A percentile compares a stretch with the other conserved stretches of the same genome.
Evolutionary conservation across 1,139 yeast genomes (phyloP).

Genomic region (Zygosaccharomyces sapae): DNA sequence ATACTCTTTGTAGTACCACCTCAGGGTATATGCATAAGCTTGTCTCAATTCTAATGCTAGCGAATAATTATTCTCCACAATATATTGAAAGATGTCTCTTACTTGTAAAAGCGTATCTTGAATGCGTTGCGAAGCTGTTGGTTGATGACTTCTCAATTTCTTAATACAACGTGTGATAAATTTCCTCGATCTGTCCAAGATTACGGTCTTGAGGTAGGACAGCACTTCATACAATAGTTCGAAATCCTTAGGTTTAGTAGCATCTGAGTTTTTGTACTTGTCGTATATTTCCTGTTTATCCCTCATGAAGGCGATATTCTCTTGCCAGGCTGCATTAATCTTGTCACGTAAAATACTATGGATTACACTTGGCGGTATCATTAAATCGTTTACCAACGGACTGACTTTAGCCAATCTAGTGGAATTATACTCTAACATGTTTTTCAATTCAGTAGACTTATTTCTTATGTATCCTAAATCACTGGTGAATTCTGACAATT

Average conservation of each 20-base stretch:
- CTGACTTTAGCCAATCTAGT: conserved; percentile 50
- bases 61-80: conserved; percentile 52
- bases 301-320: conserved; percentile 51
- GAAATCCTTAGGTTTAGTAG: conserved; percentile 32
- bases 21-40: conserved; percentile 84
- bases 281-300: conserved; percentile 53
- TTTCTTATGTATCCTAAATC: conserved; percentile 56
- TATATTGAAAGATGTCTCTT: conserved; percentile 56
- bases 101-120: conserved; percentile 62
- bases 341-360: conserved; percentile 47
- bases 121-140: conserved; percentile 63
- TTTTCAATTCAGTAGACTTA: conserved; percentile 55
- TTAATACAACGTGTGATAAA: conserved; percentile 63
- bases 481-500: conserved; percentile 54
- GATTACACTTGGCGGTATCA: conserved; percentile 68
- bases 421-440: conserved; percentile 54
- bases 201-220: conserved; percentile 38
- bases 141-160: conserved; percentile 49
- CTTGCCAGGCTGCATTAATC: conserved; percentile 52
- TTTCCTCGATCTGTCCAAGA: conserved; percentile 73
- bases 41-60: conserved; percentile 70
- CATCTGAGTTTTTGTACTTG: conserved; percentile 32
- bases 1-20: conserved; percentile 82
- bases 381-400: conserved; percentile 67
- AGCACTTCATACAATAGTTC: conserved; percentile 30